phyloP scores from a whole-genome alignment of 768 basidiomycete genomes.

The Trametes maxima region DNA sequence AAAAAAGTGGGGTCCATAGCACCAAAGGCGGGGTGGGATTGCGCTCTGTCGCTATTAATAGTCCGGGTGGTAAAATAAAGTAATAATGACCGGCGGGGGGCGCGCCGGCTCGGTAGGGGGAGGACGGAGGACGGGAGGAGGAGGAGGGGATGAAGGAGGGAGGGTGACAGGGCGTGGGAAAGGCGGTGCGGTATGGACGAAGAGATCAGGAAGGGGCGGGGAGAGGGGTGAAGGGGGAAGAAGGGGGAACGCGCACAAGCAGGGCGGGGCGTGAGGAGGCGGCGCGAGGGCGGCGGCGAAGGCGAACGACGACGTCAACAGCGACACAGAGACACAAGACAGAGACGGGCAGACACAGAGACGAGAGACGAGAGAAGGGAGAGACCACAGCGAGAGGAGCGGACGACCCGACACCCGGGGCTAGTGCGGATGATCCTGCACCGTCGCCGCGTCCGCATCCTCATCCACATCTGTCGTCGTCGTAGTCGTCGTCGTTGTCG shows the following conservation, averaged over 20 bases:
- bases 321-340: too few relatives aligned
- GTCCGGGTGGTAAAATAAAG: constrained; percentile 23
- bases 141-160: background rate
- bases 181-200: background rate
- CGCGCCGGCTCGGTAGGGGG: background rate
- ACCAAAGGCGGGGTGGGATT: background rate
- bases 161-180: background rate
- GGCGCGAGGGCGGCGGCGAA: background rate
- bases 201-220: too few relatives aligned
- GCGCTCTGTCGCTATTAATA: constrained; percentile 22
- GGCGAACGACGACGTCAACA: background rate
- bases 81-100: constrained; percentile 20
- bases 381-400: constrained; percentile 1
- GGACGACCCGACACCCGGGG: background rate
- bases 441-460: constrained; percentile 38
- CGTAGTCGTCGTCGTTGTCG: too few relatives aligned
- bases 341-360: too few relatives aligned
- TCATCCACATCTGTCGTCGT: constrained; percentile 23
- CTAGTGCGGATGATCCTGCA: constrained; percentile 45
- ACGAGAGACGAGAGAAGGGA: background rate
- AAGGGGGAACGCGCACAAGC: background rate
- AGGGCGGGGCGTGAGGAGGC: background rate
- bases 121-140: background rate
- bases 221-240: background rate
- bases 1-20: constrained; percentile 8